Evolutionary conservation across 768 basidiomycete species (phyloP).

Genomic region (Pisolithus sp.): DNA sequence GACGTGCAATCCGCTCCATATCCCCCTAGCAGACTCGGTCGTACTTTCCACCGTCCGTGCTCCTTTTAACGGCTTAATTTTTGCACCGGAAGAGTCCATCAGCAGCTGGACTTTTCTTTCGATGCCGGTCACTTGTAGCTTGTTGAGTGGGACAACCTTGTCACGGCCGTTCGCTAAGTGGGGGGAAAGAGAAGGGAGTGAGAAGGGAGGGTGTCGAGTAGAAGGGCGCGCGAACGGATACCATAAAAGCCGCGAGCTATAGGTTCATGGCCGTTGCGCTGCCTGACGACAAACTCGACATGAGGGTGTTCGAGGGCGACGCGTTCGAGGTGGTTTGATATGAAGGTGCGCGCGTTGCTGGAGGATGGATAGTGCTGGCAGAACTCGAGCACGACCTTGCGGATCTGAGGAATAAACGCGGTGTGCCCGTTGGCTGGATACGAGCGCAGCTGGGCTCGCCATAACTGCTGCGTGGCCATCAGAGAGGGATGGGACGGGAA

Average conservation of each 20-base stretch:
- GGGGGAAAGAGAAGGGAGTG: slow-evolving; percentile 7
- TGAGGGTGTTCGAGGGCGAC: slow-evolving; percentile 73
- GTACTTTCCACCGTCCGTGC: slow-evolving; percentile 64
- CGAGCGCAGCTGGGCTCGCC: slow-evolving; percentile 47
- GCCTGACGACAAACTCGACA: slow-evolving; percentile 78
- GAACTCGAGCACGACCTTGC: slow-evolving; percentile 85
- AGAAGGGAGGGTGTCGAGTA: not conserved
- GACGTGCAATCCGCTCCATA: slow-evolving; percentile 87
- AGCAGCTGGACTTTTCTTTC: slow-evolving; percentile 75
- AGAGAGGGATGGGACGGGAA: slow-evolving; percentile 4
- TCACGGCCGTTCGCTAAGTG: slow-evolving; percentile 76
- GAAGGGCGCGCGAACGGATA: slow-evolving; percentile 22
- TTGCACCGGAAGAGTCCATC: slow-evolving; percentile 81
- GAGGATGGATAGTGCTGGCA: slow-evolving; percentile 82
- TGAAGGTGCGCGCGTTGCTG: slow-evolving; percentile 59
- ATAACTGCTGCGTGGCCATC: slow-evolving; percentile 29
- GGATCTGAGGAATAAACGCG: slow-evolving; percentile 68
- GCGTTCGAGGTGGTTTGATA: slow-evolving; percentile 54
- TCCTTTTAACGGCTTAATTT: slow-evolving; percentile 74
- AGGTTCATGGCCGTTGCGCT: slow-evolving; percentile 70
- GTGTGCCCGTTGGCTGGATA: slow-evolving; percentile 67
- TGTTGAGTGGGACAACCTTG: slow-evolving; percentile 80
- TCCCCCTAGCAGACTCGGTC: slow-evolving; percentile 76
- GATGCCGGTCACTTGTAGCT: slow-evolving; percentile 67
- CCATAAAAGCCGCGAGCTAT: slow-evolving; percentile 81